Evolutionary conservation across 2,329 filamentous ascomycete species (phyloP).

Genomic region (Delphinella strobiligena): DNA sequence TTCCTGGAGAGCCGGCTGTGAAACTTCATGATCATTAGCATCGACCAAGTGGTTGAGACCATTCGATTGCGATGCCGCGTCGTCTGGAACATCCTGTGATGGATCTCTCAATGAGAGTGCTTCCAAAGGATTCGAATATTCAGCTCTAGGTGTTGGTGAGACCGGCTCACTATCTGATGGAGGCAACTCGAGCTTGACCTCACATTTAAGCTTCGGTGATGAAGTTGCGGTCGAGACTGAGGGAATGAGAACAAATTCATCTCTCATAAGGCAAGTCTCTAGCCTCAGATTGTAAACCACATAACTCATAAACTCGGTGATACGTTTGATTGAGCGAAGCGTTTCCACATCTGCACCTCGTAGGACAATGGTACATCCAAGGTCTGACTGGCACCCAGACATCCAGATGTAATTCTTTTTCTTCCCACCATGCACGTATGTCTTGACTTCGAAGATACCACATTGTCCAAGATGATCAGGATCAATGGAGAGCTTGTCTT

Average conservation of each 20-base stretch:
- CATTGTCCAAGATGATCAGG: constrained; percentile 67
- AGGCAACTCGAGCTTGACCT: neutral
- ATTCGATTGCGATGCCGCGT: neutral
- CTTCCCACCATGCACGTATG: constrained; percentile 70
- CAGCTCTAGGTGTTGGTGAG: neutral
- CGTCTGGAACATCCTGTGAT: no score
- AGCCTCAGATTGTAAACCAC: constrained; percentile 96
- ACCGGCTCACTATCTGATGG: neutral
- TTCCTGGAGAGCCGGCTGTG: constrained; percentile 1
- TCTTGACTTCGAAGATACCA: constrained; percentile 86
- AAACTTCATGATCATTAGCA: constrained; percentile 4
- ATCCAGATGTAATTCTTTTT: constrained; percentile 96
- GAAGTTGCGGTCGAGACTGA: constrained; percentile 19
- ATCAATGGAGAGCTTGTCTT: constrained; percentile 78
- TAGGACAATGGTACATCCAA: constrained; percentile 89
- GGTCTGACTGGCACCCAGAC: constrained; percentile 75
- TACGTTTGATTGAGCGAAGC: constrained; percentile 72
- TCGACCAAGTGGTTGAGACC: constrained; percentile 7
- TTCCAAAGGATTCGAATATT: neutral
- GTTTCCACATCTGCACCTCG: constrained; percentile 63
- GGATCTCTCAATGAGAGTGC: neutral
- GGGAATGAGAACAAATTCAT: constrained; percentile 81
- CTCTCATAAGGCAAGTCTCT: constrained; percentile 85
- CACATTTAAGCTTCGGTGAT: neutral
- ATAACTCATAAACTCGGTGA: constrained; percentile 98